Evolutionary conservation across 2,329 filamentous ascomycete species (phyloP).

Genomic region (Cucurbitaria berberidis): DNA sequence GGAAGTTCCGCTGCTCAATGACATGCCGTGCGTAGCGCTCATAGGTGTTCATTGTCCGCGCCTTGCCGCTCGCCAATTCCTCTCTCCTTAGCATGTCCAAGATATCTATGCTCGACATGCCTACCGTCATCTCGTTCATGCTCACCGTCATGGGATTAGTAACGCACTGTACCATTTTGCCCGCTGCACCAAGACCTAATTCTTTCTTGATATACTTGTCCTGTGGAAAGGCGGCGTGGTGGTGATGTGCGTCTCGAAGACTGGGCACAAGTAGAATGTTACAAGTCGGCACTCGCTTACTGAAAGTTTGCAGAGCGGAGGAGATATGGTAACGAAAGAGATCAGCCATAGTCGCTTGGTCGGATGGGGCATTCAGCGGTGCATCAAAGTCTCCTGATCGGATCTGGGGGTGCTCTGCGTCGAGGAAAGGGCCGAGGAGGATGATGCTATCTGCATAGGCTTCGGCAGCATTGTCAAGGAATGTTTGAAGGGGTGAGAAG

Average conservation of each 20-base stretch:
- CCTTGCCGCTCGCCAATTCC: constrained; percentile 67
- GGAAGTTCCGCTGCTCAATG: constrained; percentile 89
- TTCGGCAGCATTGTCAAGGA: constrained; percentile 79
- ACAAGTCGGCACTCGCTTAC: constrained; percentile 72
- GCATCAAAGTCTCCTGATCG: constrained; percentile 61
- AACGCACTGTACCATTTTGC: constrained; percentile 74
- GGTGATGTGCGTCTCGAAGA: constrained; percentile 79
- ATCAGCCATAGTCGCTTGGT: constrained; percentile 79
- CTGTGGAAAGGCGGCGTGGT: constrained; percentile 87
- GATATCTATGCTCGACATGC: constrained; percentile 82
- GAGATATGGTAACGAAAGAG: constrained; percentile 84
- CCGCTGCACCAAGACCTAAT: constrained; percentile 68
- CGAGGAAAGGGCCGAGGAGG: constrained; percentile 85
- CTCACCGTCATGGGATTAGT: constrained; percentile 90
- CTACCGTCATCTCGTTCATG: constrained; percentile 85
- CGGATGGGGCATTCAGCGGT: constrained; percentile 58
- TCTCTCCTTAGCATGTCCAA: constrained; percentile 81
- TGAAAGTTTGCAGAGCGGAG: constrained; percentile 73
- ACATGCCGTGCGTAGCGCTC: constrained; percentile 77
- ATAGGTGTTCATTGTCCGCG: constrained; percentile 66
- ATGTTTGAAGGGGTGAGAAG: constrained; percentile 82
- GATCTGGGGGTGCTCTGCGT: constrained; percentile 87
- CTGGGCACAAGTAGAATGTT: constrained; percentile 85
- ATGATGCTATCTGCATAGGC: constrained; percentile 79
- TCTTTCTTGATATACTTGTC: constrained; percentile 72